phyloP scores from a whole-genome alignment of 345 rosid genomes.

The Arabis alpina region DNA sequence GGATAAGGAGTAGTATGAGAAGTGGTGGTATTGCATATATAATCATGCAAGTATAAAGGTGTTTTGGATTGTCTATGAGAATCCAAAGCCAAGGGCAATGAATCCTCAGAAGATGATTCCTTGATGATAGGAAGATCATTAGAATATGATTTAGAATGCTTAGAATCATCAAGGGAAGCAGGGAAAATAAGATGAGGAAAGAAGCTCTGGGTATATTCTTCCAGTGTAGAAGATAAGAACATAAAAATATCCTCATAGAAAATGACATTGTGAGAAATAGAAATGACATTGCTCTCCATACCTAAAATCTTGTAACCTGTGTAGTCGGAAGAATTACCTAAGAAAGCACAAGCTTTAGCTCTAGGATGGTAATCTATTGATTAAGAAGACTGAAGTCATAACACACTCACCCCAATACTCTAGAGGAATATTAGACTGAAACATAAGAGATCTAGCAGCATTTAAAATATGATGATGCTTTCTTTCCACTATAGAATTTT shows the following conservation, averaged over 20 bases:
- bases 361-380: neutral
- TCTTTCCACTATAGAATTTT: neutral
- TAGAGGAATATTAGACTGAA: neutral
- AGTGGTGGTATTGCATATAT: neutral
- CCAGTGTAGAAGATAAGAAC: neutral
- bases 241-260: conserved; percentile 2
- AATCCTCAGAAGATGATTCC: neutral
- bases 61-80: neutral
- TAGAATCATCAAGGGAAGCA: neutral
- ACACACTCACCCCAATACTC: neutral
- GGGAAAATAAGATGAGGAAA: neutral
- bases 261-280: neutral
- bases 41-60: neutral
- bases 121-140: neutral
- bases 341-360: neutral
- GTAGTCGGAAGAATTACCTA: neutral
- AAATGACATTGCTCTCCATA: neutral
- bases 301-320: neutral
- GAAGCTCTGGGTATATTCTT: neutral
- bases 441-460: neutral
- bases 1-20: neutral
- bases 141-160: neutral
- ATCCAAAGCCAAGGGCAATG: neutral
- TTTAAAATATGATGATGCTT: neutral
- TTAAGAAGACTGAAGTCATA: neutral